Base-by-base conservation (phyloP, 2,329 filamentous ascomycete species). In the Xylariales sp. region DNA sequence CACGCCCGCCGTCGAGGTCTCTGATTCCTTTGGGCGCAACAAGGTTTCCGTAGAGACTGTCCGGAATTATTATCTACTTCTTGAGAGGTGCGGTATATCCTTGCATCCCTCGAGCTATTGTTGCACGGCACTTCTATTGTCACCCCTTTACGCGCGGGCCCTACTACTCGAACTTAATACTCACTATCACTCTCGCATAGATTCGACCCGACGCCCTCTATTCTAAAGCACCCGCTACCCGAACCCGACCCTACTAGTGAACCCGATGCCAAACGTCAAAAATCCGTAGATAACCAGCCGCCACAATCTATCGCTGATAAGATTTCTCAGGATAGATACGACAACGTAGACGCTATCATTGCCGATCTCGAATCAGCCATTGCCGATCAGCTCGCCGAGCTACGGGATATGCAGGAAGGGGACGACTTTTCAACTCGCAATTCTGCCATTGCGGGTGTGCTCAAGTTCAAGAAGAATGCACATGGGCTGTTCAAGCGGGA, bases 261-360 rank as follows among this genome's bases (percentile, higher is more conserved):
- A 71, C 89, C 87, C 16, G 81, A 86, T 58, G 78, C 85, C 60
- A 91, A 91, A 78, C 85, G 89, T 50, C 86, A 88, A 72, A 90
- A 88, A 77, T 83, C 87, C 1, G 81, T 83, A 57, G 83, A 85
- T 53, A 77, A 76, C 41, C 74, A 77, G 41, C 74, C 80, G 43
- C 69, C 72, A n/a, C 73, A 73, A 18, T 85, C 83, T 68, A 85
- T 90, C 68, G 80, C 83, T 65, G 85, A 87, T 72, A 89, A 88
- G 80, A 81, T 87, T 58, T 77, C 79, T 30, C 80, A 81, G 56
- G 82, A 84, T 71, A 78, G 76, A 39, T 91, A 91, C 75, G 83
- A 83, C 32, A 85, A 86, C 70, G 80, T 94, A 52, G 90, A 92
- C 34, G 88, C 91, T 69, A 82, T 93, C 49, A 86, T 91, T 16